A percentile compares a stretch with the other conserved stretches of the same genome.
Evolutionary conservation across 176 grass and related monocot genomes (phyloP).

Genomic region (Oryza coarctata): DNA sequence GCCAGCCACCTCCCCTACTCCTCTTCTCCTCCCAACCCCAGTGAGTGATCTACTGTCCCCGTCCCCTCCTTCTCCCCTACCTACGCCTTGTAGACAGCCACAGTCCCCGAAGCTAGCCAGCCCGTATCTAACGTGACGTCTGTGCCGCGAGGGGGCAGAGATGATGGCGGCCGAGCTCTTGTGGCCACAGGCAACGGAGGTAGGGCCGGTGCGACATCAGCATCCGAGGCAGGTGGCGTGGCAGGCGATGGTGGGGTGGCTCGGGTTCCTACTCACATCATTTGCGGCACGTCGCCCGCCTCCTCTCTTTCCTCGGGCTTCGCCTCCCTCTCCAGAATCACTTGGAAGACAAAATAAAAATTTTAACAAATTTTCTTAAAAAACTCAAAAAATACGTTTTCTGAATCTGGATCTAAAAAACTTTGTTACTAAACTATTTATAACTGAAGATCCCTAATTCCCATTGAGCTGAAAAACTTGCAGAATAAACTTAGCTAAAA

Average conservation of each 20-base stretch:
- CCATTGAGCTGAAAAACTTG: too few species aligned
- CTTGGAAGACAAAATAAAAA: too few species aligned
- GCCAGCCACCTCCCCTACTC: not conserved
- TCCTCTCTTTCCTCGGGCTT: slow-evolving; percentile 38
- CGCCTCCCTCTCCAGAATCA: slow-evolving; percentile 41
- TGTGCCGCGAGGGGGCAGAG: not conserved
- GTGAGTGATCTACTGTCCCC: too few species aligned
- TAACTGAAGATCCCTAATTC: too few species aligned
- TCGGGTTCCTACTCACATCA: slow-evolving; percentile 53
- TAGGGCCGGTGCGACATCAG: slow-evolving; percentile 6
- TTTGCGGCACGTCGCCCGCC: slow-evolving; percentile 45
- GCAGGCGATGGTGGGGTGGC: slow-evolving; percentile 51
- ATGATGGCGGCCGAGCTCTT: slow-evolving; percentile 33
- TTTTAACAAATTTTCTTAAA: too few species aligned
- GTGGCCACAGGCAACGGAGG: slow-evolving; percentile 6
- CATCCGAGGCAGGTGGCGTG: slow-evolving; percentile 34
- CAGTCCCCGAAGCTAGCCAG: not conserved
- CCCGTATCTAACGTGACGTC: too few species aligned
- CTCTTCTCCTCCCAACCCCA: not conserved
- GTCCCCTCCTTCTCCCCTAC: slow-evolving; percentile 16
- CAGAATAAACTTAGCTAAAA: too few species aligned
- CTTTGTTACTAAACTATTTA: too few species aligned
- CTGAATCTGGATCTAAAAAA: too few species aligned
- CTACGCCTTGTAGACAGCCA: not conserved
- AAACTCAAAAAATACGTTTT: too few species aligned